A percentile compares a stretch with the other conserved stretches of the same genome.
phyloP scores from a whole-genome alignment of 139 green algal species.

The Pycnococcus provasolii region DNA sequence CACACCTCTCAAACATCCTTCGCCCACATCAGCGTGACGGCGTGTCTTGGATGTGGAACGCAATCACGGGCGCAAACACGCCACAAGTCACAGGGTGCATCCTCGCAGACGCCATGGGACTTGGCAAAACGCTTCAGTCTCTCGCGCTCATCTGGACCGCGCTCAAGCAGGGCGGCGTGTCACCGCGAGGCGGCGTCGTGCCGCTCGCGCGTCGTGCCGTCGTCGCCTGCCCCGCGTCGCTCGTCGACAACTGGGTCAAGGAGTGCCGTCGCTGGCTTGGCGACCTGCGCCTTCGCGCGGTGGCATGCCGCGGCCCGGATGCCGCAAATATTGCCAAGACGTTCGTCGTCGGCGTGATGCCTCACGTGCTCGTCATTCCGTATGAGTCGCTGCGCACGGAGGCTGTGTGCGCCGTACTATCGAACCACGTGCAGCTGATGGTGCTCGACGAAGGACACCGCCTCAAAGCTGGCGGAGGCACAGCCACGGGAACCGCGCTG shows the following conservation, averaged over 20 bases:
- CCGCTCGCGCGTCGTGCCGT: conserved; percentile 45
- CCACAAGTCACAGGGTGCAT: conserved; percentile 43
- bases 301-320: no score
- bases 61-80: background rate
- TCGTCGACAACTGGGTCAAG: conserved; percentile 65
- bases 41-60: background rate
- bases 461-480: background rate
- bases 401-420: background rate
- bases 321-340: no score
- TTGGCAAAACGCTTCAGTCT: conserved; percentile 36
- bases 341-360: no score
- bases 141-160: conserved; percentile 66
- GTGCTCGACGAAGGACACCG: conserved; percentile 8
- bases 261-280: conserved; percentile 6
- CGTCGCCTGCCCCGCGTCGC: conserved; percentile 57
- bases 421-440: background rate
- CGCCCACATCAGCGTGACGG: background rate
- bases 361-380: no score
- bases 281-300: background rate
- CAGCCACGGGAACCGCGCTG: background rate
- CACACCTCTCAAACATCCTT: background rate
- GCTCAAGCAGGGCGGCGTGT: conserved; percentile 43
- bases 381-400: no score
- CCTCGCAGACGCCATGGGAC: conserved; percentile 71
- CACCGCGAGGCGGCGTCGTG: no score